phyloP scores from a whole-genome alignment of 495 filamentous ascomycete species.

The Penicillium nucicola region DNA sequence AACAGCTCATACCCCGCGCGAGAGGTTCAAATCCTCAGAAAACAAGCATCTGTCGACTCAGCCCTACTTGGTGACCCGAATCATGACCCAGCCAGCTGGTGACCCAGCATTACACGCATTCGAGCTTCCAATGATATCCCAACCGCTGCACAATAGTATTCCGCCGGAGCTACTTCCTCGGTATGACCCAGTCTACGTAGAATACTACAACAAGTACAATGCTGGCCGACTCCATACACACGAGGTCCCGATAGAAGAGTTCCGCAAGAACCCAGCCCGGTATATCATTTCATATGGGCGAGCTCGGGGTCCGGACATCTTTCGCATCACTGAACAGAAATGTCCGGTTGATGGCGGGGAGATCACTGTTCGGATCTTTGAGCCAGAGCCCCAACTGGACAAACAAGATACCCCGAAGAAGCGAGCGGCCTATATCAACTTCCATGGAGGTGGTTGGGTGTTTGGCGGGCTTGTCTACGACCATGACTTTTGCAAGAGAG shows the following conservation, averaged over 20 bases:
- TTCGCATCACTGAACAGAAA: constrained; percentile 37
- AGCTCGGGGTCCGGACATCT: constrained; percentile 31
- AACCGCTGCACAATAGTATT: constrained; percentile 39
- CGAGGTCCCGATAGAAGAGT: constrained; percentile 41
- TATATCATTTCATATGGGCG: constrained; percentile 36
- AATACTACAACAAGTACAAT: constrained; percentile 38
- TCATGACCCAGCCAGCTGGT: neutral
- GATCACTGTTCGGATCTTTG: constrained; percentile 37
- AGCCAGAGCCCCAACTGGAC: constrained; percentile 28
- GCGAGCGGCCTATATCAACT: constrained; percentile 37
- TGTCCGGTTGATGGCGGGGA: constrained; percentile 35
- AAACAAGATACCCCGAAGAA: constrained; percentile 27
- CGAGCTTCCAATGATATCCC: constrained; percentile 14
- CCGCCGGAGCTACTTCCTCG: constrained; percentile 27
- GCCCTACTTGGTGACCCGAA: too few species aligned
- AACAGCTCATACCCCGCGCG: too few species aligned
- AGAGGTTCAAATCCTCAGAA: too few species aligned
- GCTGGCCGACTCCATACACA: constrained; percentile 40
- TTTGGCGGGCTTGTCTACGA: constrained; percentile 32
- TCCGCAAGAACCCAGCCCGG: constrained; percentile 38
- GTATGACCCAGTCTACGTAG: constrained; percentile 34
- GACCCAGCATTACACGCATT: constrained; percentile 21
- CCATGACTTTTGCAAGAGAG: constrained; percentile 36
- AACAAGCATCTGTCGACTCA: too few species aligned
- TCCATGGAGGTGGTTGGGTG: constrained; percentile 42